Evolutionary conservation across 768 basidiomycete species (phyloP), one percentile per base, ranked within the genome.

Genomic region (Termitomyces sp.): DNA sequence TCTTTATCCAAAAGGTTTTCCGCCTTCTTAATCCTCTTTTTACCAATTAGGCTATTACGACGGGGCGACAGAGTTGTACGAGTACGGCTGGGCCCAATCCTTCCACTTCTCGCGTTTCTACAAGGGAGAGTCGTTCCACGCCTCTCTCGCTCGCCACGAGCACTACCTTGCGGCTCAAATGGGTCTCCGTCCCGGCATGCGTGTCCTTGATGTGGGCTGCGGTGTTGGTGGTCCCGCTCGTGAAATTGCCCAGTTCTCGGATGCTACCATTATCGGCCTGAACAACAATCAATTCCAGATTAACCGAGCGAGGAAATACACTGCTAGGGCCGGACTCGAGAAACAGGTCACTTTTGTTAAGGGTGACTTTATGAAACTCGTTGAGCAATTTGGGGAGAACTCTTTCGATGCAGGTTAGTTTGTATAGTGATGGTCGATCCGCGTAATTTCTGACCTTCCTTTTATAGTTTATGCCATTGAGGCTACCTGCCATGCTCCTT

Each of bases 71-170:
- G 87, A 93, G 71, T 79, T 98, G 61, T 97, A 98, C 77, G 96
- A 98, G 73, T 97, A 91, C 69, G 95, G 92, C 56, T 94, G 94
- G 95, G 84, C 84, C 1, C 81, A 87, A 59, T 94, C 89, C 5
- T 97, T 97, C 86, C 96, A 98, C 76, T 97, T 97, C 74, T 96
- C 92, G 59, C 93, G 96, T 38, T 98, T 96, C 82, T 94, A 91
- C 85, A 90, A 89, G 75, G 96, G 96, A 64, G 90, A 94, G 72
- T 83, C 82, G 0, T 90, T 90, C 73, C 72, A 80, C 29, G 85
- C 86, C 20, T 86, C 88, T 6, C 76, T 94, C 56, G 95, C 96
- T 32, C 89, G 97, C 46, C 96, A 98, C 69, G 96, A 99, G 77
- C 96, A 99, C 78, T 98, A 96, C 78, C 92, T 99, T 65, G 88